Conservation (phyloP, 345 rosid genomes). For the Pseudoturritis turrita region DNA sequence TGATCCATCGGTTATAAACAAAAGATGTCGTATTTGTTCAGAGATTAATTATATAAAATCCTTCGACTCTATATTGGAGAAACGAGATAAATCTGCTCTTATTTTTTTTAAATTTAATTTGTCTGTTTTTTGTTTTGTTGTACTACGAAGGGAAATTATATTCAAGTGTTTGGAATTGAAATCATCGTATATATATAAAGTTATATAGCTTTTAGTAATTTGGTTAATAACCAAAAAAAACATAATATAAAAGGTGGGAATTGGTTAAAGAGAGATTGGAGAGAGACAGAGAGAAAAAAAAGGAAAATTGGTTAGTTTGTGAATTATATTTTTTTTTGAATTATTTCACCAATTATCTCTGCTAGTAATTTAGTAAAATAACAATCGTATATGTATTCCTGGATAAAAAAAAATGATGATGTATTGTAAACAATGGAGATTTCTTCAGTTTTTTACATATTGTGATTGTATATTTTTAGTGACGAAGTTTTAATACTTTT, state of each 20-base stretch:
- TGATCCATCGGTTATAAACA: neutral
- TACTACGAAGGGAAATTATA: neutral
- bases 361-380: neutral
- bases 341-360: too few species aligned
- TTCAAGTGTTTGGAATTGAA: conserved; percentile 2
- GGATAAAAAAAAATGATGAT: too few species aligned
- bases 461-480: too few species aligned
- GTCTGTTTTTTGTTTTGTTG: neutral
- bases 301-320: too few species aligned
- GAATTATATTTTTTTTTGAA: too few species aligned
- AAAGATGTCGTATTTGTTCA: neutral
- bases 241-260: too few species aligned
- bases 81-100: neutral
- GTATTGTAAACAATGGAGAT: too few species aligned
- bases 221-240: too few species aligned
- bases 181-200: neutral
- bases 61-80: conserved; percentile 6
- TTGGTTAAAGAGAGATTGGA: too few species aligned
- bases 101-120: neutral
- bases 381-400: neutral
- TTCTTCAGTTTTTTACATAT: too few species aligned
- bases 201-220: neutral
- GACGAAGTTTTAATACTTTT: neutral
- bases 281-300: too few species aligned
- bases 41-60: neutral